Conservation (phyloP, 352 stramenopile species). For the Phytophthora hybrid region DNA sequence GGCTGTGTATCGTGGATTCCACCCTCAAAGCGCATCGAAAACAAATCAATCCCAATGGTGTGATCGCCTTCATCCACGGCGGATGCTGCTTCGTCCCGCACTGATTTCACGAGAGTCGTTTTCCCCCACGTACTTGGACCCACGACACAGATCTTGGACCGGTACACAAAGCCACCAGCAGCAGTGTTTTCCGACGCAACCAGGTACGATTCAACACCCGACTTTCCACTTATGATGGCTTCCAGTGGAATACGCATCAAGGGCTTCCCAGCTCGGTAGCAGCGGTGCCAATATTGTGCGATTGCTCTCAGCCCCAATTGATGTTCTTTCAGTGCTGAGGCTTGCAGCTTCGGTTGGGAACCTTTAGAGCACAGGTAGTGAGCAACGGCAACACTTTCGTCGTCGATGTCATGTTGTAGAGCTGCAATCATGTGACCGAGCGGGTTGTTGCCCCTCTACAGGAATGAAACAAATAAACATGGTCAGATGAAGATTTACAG, state of each 20-base stretch:
- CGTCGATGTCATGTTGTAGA: neutral
- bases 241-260: neutral
- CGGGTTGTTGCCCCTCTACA: constrained; percentile 14
- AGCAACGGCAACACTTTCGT: constrained; percentile 15
- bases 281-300: constrained; percentile 3
- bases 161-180: neutral
- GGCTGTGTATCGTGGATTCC: neutral
- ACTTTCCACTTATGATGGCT: neutral
- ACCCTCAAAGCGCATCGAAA: constrained; percentile 1
- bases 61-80: neutral
- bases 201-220: neutral
- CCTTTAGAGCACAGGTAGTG: constrained; percentile 3
- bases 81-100: neutral
- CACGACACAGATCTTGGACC: neutral
- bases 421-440: constrained; percentile 11
- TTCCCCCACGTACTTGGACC: constrained; percentile 26
- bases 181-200: neutral
- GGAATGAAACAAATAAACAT: neutral
- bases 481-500: no score
- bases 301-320: constrained; percentile 6
- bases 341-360: constrained; percentile 2
- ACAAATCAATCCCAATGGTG: constrained; percentile 22
- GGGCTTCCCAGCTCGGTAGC: neutral
- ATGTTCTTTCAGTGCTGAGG: neutral
- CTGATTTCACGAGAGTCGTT: constrained; percentile 19